Evolutionary conservation across 2,329 filamentous ascomycete genomes (phyloP).

Genomic region (Xenoacremonium recifei): DNA sequence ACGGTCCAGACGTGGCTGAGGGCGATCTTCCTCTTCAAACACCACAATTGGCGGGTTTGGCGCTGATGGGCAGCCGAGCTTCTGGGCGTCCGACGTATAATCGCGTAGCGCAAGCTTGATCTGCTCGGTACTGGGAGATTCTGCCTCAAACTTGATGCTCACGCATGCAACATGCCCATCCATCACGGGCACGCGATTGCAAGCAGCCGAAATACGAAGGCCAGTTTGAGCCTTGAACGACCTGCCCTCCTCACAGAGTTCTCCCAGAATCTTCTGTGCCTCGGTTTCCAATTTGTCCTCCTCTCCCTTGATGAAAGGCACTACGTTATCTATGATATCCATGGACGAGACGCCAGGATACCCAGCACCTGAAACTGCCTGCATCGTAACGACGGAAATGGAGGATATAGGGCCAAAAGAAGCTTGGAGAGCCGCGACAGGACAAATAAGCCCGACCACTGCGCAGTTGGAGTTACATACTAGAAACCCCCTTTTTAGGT

Average conservation of each 20-base stretch:
- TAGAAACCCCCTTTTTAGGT: slow-evolving; percentile 80
- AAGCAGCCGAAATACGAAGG: slow-evolving; percentile 80
- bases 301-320: slow-evolving; percentile 89
- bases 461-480: slow-evolving; percentile 99
- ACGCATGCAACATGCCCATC: slow-evolving; percentile 95
- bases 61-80: slow-evolving; percentile 82
- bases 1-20: slow-evolving; percentile 89
- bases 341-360: slow-evolving; percentile 89
- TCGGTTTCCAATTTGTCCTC: slow-evolving; percentile 96
- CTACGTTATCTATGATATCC: slow-evolving; percentile 95
- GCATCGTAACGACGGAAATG: slow-evolving; percentile 84
- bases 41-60: slow-evolving; percentile 80
- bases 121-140: slow-evolving; percentile 68
- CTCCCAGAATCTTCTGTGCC: slow-evolving; percentile 89
- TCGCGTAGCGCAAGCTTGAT: slow-evolving; percentile 77
- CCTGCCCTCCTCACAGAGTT: slow-evolving; percentile 67
- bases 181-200: slow-evolving; percentile 88
- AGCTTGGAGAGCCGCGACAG: slow-evolving; percentile 84
- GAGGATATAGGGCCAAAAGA: slow-evolving; percentile 79
- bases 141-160: slow-evolving; percentile 75
- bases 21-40: slow-evolving; percentile 85
- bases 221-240: slow-evolving; percentile 73
- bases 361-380: slow-evolving; percentile 90
- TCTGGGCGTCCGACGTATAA: slow-evolving; percentile 80
- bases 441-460: slow-evolving; percentile 93